Base-by-base conservation (phyloP, 208 protist genomes). In the Leishmania braziliensis region DNA sequence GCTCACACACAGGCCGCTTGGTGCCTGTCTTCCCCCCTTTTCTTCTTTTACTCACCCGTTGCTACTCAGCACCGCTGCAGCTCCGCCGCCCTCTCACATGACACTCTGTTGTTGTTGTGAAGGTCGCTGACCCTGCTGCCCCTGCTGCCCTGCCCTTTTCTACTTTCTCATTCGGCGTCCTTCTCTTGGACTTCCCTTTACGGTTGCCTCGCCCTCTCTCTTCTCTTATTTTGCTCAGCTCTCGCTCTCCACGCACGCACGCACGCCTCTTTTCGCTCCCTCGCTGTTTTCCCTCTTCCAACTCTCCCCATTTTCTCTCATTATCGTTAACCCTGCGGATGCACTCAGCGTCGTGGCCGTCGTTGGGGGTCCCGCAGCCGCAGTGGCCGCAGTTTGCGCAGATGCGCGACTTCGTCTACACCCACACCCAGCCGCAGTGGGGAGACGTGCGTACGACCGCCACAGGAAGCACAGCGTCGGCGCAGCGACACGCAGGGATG, bases 341-440 rank as follows among this genome's bases (percentile, higher is more conserved):
- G 9, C 54, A 46, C 33, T 10, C 36, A 36, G n/a, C 54, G 8
- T 56, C 51, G n/a, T 8, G 51, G n/a, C 53, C 58, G 23, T 50
- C 20, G 29, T 16, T 14, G 70, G 70, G 65, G 46, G 62, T 62
- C 2, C 71, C 84, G 53, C 89, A 89, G 73, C 86, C 86, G 71
- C 89, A 92, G 69, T 89, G 86, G 89, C 78, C 78, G 18, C 81
- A 85, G 63, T 83, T 69, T 73, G 77, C 62, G 6, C 26, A 77
- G 29, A 63, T 91, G 75, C 84, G 90, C 12, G 62, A 83, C 77
- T 91, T 76, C 65, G 39, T 33, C 83, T 93, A 92, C 90, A 89
- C 86, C 5, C 90, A 93, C 77, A 79, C 79, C 0, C 90, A 93
- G 68, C 88, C 90, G 16, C 90, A 93, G 72, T 93, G 90, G 90